Base-by-base conservation (phyloP, 495 filamentous ascomycete species). In the Lophiotrema nucula region DNA sequence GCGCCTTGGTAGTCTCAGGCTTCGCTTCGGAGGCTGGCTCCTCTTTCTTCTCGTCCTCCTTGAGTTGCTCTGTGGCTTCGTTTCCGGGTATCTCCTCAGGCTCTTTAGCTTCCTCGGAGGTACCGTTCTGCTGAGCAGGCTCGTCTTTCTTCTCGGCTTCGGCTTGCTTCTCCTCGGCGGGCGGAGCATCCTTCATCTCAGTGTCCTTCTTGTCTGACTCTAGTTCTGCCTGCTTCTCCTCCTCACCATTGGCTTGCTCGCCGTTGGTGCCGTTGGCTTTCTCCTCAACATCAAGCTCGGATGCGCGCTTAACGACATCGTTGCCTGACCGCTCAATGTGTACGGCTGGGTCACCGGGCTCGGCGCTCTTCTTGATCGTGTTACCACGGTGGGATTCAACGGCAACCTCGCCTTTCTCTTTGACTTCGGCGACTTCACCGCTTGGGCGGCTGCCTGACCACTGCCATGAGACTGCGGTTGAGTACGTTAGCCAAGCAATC, bases 321-420 rank as follows among this genome's bases (percentile, higher is more conserved):
- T 87, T 84, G 27, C 84, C 83, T 4, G 74, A 63, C 18, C 83
- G 74, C 52, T 70, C 71, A 54, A 84, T 65, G 58, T 77, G 77
- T 15, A 85, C 80, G 39, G 80, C 83, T 1, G 82, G 83, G 57
- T 88, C 79, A 15, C 74, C 74, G 37, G 77, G 71, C 22, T 77
- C 70, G 55, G 78, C 83, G 42, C 82, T 80, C 69, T 79, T 82
- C 69, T 77, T 79, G 65, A 86, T 77, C 15, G 76, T 81, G 62
- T 86, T 88, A 61, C 83, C 83, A 23, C 72, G 71, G 66, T 84
- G 77, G 22, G 81, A 80, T 61, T 77, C 67, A 53, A 87, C 80
- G 28, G 78, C 73, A 18, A 85, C 66, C 47, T 81, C 73, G 70
- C 80, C 83, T 24, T 82, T 70, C 24, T 77, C 71, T 54, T 80